Conservation (phyloP, 106 monocot species). For the Acorus calamus region DNA sequence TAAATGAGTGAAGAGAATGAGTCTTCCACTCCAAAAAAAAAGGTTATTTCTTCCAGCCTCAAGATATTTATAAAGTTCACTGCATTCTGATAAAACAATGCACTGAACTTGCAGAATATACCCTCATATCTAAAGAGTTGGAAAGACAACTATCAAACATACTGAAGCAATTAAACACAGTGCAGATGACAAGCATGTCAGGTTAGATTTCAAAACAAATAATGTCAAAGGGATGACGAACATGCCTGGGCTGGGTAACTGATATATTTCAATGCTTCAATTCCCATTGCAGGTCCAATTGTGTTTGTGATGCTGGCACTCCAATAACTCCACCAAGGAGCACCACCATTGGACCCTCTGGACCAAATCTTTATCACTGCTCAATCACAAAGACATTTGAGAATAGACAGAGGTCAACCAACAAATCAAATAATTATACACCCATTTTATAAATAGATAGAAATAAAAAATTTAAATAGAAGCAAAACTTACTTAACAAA, state of each 20-base stretch:
- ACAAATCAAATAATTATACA: background rate
- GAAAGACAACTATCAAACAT: no score
- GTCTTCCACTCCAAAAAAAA: no score
- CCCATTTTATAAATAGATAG: background rate
- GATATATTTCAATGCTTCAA: slow-evolving; percentile 92
- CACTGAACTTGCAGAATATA: no score
- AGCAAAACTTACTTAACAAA: slow-evolving; percentile 59
- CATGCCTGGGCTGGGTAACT: slow-evolving; percentile 93
- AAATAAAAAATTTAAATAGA: background rate
- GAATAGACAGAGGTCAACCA: background rate
- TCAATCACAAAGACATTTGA: background rate
- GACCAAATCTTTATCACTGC: slow-evolving; percentile 76
- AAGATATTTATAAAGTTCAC: no score
- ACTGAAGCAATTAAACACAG: no score
- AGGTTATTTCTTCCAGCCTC: no score
- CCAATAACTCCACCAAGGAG: slow-evolving; percentile 88
- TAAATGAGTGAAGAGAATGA: no score
- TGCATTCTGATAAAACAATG: no score
- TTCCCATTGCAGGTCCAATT: slow-evolving; percentile 93
- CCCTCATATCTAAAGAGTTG: no score
- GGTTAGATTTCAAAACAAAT: no score
- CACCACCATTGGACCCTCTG: slow-evolving; percentile 39
- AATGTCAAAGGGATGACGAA: background rate
- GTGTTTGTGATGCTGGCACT: slow-evolving; percentile 89
- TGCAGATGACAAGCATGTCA: no score